Evolutionary conservation across 345 rosid genomes (phyloP).

Genomic region (Eucalyptus guilfoylei): DNA sequence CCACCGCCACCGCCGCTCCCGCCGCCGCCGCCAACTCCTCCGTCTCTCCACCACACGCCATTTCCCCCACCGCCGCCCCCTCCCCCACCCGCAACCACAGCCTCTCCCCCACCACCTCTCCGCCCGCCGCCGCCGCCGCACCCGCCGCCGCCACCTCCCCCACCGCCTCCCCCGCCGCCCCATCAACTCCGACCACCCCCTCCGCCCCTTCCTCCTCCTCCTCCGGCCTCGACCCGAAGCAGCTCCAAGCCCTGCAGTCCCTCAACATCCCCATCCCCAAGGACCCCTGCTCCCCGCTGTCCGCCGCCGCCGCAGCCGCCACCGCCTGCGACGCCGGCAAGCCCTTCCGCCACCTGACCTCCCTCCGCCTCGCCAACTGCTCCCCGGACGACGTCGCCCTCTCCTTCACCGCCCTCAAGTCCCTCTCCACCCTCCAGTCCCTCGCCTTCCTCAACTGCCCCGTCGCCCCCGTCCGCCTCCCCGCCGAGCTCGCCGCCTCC

Average conservation of each 20-base stretch:
- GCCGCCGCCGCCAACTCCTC: neutral
- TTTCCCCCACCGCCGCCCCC: neutral
- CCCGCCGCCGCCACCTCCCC: neutral
- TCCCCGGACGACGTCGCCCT: conserved; percentile 42
- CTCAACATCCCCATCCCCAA: conserved; percentile 52
- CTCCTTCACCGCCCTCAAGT: conserved; percentile 29
- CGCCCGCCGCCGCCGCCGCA: conserved; percentile 1
- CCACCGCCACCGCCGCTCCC: neutral
- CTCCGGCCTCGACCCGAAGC: conserved; percentile 69
- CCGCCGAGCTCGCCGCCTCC: conserved; percentile 47
- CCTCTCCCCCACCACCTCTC: conserved; percentile 15
- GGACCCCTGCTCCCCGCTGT: conserved; percentile 49
- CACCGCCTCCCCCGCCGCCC: conserved; percentile 7
- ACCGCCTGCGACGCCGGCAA: conserved; percentile 45
- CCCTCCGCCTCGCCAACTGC: conserved; percentile 76
- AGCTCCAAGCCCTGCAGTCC: conserved; percentile 62
- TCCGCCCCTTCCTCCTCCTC: conserved; percentile 14
- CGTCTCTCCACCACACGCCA: neutral
- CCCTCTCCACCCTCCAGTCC: conserved; percentile 62
- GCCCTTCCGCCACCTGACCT: conserved; percentile 67
- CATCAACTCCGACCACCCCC: conserved; percentile 1
- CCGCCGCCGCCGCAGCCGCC: conserved; percentile 2
- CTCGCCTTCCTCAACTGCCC: conserved; percentile 74
- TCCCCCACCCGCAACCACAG: neutral
- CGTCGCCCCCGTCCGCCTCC: conserved; percentile 42